Evolutionary conservation across 2,329 filamentous ascomycete genomes (phyloP).

Genomic region (Verticillium alfalfae): DNA sequence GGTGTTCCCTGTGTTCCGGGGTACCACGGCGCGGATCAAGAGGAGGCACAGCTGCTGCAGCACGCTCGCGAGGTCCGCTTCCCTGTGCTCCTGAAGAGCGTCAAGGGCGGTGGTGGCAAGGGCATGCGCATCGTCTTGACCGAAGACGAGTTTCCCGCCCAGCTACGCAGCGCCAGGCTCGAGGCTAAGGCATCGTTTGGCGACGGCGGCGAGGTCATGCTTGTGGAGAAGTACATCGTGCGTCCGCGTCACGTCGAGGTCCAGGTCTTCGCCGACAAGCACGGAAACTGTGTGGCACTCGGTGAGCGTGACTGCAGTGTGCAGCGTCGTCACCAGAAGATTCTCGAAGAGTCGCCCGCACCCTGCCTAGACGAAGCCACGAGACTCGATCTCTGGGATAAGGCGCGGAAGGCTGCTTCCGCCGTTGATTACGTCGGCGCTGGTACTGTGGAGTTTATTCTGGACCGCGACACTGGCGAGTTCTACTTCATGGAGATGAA

Average conservation of each 20-base stretch:
- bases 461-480: constrained; percentile 73
- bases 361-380: constrained; percentile 57
- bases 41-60: constrained; percentile 50
- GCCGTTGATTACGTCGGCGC: constrained; percentile 86
- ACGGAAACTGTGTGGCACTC: constrained; percentile 74
- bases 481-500: constrained; percentile 85
- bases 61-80: constrained; percentile 68
- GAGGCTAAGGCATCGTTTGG: constrained; percentile 77
- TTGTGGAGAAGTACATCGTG: constrained; percentile 79
- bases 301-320: constrained; percentile 87
- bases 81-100: constrained; percentile 74
- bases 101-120: constrained; percentile 77
- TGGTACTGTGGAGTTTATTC: constrained; percentile 85
- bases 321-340: constrained; percentile 83
- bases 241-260: constrained; percentile 82
- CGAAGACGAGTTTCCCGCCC: constrained; percentile 63
- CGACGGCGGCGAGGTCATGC: constrained; percentile 71
- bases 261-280: constrained; percentile 80
- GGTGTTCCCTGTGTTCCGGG: constrained; percentile 94
- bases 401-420: constrained; percentile 60
- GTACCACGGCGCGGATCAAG: constrained; percentile 85
- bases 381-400: constrained; percentile 58
- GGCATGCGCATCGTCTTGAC: constrained; percentile 72
- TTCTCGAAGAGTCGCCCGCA: constrained; percentile 83
- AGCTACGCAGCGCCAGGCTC: constrained; percentile 67